Conservation (phyloP, 805 yeast species). For the Monosporozyma aquatica region DNA sequence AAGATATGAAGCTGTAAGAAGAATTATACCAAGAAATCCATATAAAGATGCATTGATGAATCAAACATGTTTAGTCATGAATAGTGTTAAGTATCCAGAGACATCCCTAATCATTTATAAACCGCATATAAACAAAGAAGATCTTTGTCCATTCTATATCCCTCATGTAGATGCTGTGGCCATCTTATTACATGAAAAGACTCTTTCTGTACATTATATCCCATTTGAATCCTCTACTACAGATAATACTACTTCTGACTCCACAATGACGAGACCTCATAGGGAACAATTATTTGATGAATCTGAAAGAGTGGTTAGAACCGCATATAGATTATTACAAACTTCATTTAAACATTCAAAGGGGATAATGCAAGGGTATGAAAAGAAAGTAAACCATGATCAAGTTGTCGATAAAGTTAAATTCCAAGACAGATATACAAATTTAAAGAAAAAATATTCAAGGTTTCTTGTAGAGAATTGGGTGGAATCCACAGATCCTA, state of each 20-base stretch:
- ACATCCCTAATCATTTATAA: slow-evolving; percentile 58
- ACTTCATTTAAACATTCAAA: slow-evolving; percentile 77
- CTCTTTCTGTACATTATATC: slow-evolving; percentile 63
- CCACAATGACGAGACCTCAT: too few species aligned
- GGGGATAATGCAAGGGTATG: slow-evolving; percentile 79
- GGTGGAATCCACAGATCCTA: slow-evolving; percentile 93
- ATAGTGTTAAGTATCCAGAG: slow-evolving; percentile 23
- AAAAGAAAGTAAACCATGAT: slow-evolving; percentile 83
- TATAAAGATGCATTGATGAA: slow-evolving; percentile 72
- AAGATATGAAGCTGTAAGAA: slow-evolving; percentile 55
- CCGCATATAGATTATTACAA: slow-evolving; percentile 67
- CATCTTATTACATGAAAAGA: slow-evolving; percentile 40
- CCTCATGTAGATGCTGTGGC: slow-evolving; percentile 80
- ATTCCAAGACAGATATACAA: slow-evolving; percentile 75
- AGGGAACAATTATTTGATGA: slow-evolving; percentile 30
- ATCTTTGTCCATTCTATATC: slow-evolving; percentile 76
- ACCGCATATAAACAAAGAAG: slow-evolving; percentile 57
- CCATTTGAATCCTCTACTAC: slow-evolving; percentile 47
- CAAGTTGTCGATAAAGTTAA: slow-evolving; percentile 69
- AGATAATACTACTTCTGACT: too few species aligned
- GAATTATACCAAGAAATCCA: slow-evolving; percentile 89
- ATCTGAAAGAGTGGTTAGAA: slow-evolving; percentile 61
- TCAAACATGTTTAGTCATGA: slow-evolving; percentile 64
- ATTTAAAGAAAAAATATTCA: slow-evolving; percentile 75
- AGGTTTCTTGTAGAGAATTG: slow-evolving; percentile 65